These are phyloP conservation scores for Fonsecaea erecta DNA, from an alignment of 2,329 filamentous ascomycete genomes.

Conservation along the genomic window DNA sequence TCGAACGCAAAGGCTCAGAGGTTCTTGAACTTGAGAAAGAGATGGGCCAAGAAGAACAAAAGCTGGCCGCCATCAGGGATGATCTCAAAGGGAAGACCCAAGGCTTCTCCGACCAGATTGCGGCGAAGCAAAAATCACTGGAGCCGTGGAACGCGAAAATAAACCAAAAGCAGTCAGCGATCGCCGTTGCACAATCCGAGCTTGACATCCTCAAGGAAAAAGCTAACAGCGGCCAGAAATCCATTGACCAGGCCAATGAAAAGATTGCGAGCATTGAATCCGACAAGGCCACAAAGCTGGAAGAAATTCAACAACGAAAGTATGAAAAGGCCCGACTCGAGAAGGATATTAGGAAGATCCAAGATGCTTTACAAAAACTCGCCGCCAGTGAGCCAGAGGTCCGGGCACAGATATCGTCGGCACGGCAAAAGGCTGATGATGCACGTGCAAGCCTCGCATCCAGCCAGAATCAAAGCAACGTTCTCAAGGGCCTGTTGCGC, in stretches of 20 bases:
- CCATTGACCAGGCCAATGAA: constrained; percentile 78
- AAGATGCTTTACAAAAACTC: constrained; percentile 74
- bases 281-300: constrained; percentile 69
- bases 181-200: constrained; percentile 93
- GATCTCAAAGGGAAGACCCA: constrained; percentile 94
- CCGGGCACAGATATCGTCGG: constrained; percentile 81
- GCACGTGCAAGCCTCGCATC: constrained; percentile 86
- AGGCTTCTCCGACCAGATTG: constrained; percentile 88
- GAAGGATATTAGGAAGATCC: constrained; percentile 73
- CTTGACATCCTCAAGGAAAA: constrained; percentile 89
- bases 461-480: constrained; percentile 90
- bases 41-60: constrained; percentile 77
- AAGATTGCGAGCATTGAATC: constrained; percentile 78
- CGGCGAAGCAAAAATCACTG: constrained; percentile 86
- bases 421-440: constrained; percentile 93
- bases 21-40: constrained; percentile 75
- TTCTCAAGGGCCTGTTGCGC: constrained; percentile 88
- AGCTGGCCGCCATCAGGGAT: constrained; percentile 82
- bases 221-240: constrained; percentile 82
- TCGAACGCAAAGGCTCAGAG: constrained; percentile 75
- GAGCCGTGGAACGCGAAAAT: constrained; percentile 98
- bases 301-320: constrained; percentile 77
- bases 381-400: constrained; percentile 78
- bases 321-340: constrained; percentile 72
- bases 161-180: constrained; percentile 91